phyloP scores from a whole-genome alignment of 2,329 filamentous ascomycete genomes.

The Colletotrichum eleusines region DNA sequence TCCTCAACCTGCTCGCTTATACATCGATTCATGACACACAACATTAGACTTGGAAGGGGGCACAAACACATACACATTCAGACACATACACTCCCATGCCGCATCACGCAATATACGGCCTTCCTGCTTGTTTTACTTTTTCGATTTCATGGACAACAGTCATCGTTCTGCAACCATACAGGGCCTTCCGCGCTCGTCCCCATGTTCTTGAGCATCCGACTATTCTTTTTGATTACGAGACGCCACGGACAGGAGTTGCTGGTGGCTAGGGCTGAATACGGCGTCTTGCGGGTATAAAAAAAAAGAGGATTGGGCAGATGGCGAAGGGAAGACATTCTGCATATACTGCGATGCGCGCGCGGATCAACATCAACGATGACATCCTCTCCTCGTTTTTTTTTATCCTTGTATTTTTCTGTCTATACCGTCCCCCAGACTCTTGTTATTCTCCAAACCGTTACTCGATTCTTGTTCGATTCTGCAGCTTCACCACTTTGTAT shows the following conservation, averaged over 20 bases:
- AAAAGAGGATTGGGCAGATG: neutral
- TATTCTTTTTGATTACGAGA: neutral
- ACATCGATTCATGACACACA: conserved; percentile 37
- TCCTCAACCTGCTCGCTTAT: conserved; percentile 21
- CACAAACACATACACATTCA: neutral
- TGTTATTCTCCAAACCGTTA: neutral
- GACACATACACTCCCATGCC: conserved; percentile 1
- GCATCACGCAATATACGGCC: conserved; percentile 35
- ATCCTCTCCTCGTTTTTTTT: conserved; percentile 10
- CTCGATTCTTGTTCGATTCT: neutral
- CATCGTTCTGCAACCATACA: conserved; percentile 7
- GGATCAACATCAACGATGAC: conserved; percentile 31
- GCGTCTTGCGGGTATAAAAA: conserved; percentile 28
- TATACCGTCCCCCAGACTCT: neutral
- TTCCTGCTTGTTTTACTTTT: conserved; percentile 15
- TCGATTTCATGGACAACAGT: conserved; percentile 20
- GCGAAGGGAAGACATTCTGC: conserved; percentile 16
- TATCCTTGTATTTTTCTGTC: neutral
- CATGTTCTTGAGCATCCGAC: too few relatives aligned
- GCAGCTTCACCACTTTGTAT: neutral
- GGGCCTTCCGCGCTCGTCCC: neutral
- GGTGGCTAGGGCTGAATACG: conserved; percentile 2
- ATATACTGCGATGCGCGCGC: conserved; percentile 18
- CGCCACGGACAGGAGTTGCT: neutral
- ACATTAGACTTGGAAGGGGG: conserved; percentile 34